Conservation (phyloP, 257 asterid species). For the Capsicum rhomboideum region DNA sequence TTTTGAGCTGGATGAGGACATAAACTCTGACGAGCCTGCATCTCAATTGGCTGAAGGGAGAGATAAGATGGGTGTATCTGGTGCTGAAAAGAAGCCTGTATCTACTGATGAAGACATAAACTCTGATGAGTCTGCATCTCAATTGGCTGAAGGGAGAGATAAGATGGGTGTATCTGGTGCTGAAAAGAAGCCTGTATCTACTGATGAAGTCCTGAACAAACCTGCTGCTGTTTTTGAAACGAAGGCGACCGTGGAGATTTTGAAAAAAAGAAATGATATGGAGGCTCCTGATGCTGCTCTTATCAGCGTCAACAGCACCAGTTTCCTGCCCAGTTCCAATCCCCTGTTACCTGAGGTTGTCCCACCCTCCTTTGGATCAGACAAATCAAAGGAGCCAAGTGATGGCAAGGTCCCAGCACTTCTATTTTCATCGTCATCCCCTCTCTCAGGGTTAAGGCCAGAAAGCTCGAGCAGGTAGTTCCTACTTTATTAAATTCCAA, state of each 20-base stretch:
- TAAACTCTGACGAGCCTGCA: constrained; percentile 24
- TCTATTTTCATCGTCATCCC: constrained; percentile 10
- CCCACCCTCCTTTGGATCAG: not conserved
- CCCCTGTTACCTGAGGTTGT: not conserved
- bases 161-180: constrained; percentile 9
- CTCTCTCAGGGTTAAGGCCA: not conserved
- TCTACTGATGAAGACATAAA: constrained; percentile 8
- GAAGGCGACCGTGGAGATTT: constrained; percentile 13
- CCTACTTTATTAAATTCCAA: not conserved
- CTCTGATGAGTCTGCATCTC: constrained; percentile 25
- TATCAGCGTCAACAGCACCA: constrained; percentile 19
- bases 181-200: constrained; percentile 2
- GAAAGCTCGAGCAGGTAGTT: constrained; percentile 18
- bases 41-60: constrained; percentile 20
- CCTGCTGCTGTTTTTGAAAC: constrained; percentile 14
- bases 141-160: constrained; percentile 22
- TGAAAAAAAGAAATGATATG: constrained; percentile 19
- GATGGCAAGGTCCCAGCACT: constrained; percentile 6
- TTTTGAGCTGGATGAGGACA: constrained; percentile 51
- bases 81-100: constrained; percentile 4
- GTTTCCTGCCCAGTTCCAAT: constrained; percentile 10
- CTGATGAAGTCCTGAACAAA: constrained; percentile 7
- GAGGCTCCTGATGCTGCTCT: constrained; percentile 15
- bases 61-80: constrained; percentile 16
- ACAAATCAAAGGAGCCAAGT: constrained; percentile 27